A percentile compares a stretch with the other conserved stretches of the same genome.
Conservation (phyloP, 1,139 yeast genomes). For the Yamadazyma buinensis region DNA sequence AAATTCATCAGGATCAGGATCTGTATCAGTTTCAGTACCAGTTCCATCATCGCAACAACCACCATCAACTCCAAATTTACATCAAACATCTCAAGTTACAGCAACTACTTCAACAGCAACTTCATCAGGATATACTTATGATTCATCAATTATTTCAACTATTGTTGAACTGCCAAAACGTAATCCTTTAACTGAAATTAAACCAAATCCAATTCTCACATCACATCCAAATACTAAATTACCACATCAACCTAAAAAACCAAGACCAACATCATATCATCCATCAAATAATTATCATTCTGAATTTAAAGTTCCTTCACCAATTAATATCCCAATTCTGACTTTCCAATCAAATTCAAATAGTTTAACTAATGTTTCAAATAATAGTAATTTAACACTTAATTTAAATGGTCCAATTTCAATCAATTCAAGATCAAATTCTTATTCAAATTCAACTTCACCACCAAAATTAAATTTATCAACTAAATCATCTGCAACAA, state of each 20-base stretch:
- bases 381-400: background rate
- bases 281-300: conserved; percentile 64
- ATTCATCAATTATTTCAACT: conserved; percentile 22
- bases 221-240: conserved; percentile 18
- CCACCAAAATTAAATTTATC: conserved; percentile 14
- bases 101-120: background rate
- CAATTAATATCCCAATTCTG: conserved; percentile 32
- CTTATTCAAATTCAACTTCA: conserved; percentile 7
- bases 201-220: conserved; percentile 9
- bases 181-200: conserved; percentile 13
- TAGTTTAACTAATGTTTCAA: conserved; percentile 18
- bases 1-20: background rate
- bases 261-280: conserved; percentile 79
- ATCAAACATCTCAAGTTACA: background rate
- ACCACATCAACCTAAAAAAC: conserved; percentile 50
- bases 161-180: conserved; percentile 45
- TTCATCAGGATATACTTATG: background rate
- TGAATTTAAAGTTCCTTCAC: conserved; percentile 22
- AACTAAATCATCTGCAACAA: conserved; percentile 7
- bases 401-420: conserved; percentile 1
- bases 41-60: background rate
- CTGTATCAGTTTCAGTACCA: background rate
- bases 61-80: background rate
- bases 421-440: conserved; percentile 4
- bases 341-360: conserved; percentile 35